Base-by-base conservation (phyloP, 2,329 filamentous ascomycete genomes). In the Fusarium sp. region DNA sequence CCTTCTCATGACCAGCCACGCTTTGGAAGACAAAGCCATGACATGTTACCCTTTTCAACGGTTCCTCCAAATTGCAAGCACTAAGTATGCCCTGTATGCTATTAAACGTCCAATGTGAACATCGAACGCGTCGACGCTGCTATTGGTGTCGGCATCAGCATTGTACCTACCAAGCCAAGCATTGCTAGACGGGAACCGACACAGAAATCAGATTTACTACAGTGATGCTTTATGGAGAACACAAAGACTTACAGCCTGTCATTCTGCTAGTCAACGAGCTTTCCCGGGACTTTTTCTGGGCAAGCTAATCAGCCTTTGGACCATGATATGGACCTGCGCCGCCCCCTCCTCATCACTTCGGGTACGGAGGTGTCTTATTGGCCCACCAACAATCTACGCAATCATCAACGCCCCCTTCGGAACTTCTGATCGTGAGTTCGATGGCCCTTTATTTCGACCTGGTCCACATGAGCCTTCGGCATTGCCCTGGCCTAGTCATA, bases 341-440 rank as follows among this genome's bases (percentile, higher is more conserved):
- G 66, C 66, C 77, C 71, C 74, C 66, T 67, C 66, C 56, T 66
- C 69, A 74, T 72, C 72, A 65, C 71, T 79, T 79, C 80, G 80
- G 77, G 78, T 80, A 79, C 33, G 71, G 75, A 51, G 51, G 52
- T 20, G 63, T 77, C 69, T 74, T 62, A 81, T 81, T 81, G 79
- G 79, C 64, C 67, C 68, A 38, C 66, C 52, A 42, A 52, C 57
- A 68, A 67, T 59, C 64, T 72, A 70, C 70, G 71, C 69, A 75
- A 72, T 72, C 62, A 72, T 49, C 65, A 70, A 57, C 73, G 59
- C 63, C 66, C 63, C 63, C 65, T 54, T 72, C 68, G 72, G 72
- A 67, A 69, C 68, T 74, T 73, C 70, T 75, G 68, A 62, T 75
- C 68, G 48, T 55, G 51, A 74, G 63, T 60, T 72, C 56, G 72